These are phyloP conservation scores for Ascomycota sp. DNA, from an alignment of 2,329 filamentous ascomycete genomes.

Conservation along the genomic window DNA sequence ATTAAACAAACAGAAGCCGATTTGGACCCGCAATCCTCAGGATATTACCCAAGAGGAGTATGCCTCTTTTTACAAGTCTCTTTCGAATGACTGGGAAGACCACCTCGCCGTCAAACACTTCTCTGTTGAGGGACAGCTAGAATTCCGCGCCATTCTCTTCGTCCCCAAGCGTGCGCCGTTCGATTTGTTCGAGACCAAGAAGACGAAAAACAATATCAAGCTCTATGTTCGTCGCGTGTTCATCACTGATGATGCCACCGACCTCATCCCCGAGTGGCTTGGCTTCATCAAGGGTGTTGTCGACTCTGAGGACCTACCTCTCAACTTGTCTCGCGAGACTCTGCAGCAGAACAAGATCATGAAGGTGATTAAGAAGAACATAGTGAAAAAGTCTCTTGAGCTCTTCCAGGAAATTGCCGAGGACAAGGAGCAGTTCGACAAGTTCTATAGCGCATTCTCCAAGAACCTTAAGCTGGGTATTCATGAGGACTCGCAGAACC, in stretches of 20 bases:
- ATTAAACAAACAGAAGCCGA: conserved; percentile 99
- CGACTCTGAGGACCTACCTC: conserved; percentile 96
- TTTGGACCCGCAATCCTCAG: conserved; percentile 95
- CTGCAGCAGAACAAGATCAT: conserved; percentile 99
- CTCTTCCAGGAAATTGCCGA: conserved; percentile 97
- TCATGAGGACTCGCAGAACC: conserved; percentile 99
- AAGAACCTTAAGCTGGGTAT: conserved; percentile 99
- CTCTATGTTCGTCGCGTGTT: conserved; percentile 99
- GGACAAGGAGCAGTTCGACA: conserved; percentile 99
- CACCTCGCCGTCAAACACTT: conserved; percentile 99
- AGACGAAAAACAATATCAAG: conserved; percentile 99
- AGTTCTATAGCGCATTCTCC: conserved; percentile 98
- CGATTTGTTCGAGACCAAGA: conserved; percentile 99
- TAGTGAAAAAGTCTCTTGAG: conserved; percentile 99
- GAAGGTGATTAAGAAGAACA: conserved; percentile 99
- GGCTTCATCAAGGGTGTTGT: conserved; percentile 99
- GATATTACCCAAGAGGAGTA: conserved; percentile 96
- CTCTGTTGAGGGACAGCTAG: conserved; percentile 98
- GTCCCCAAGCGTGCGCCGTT: conserved; percentile 98
- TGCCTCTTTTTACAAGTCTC: conserved; percentile 97
- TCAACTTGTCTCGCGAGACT: conserved; percentile 99
- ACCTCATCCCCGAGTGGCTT: conserved; percentile 98
- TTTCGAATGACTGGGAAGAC: conserved; percentile 99
- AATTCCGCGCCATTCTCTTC: conserved; percentile 99
- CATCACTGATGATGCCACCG: conserved; percentile 98